Conservation (phyloP, 176 grass and related monocot genomes). For the Rhipidocladum racemiflorum region DNA sequence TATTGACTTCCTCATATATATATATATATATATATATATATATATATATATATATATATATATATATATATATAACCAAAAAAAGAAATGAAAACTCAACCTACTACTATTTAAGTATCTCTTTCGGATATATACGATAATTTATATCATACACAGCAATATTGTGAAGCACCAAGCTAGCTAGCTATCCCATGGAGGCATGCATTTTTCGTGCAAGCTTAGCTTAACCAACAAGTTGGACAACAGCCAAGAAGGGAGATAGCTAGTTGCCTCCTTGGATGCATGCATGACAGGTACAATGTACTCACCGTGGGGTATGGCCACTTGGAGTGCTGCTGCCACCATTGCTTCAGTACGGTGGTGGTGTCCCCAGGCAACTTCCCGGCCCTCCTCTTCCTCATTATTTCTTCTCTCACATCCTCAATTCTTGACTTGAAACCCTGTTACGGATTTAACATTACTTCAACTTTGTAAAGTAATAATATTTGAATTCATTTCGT, state of each 20-base stretch:
- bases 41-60: too few relatives aligned
- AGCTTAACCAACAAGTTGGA: conserved; percentile 24
- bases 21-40: neutral
- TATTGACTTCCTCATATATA: neutral
- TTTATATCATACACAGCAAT: neutral
- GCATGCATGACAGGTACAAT: conserved; percentile 42
- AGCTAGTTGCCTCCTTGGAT: conserved; percentile 43
- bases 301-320: conserved; percentile 95
- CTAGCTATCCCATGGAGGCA: neutral
- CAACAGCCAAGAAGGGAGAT: conserved; percentile 33
- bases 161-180: neutral
- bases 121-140: neutral
- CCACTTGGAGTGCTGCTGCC: conserved; percentile 99
- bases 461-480: neutral
- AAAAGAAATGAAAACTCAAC: neutral
- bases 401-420: conserved; percentile 92
- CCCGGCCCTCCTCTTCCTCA: conserved; percentile 95
- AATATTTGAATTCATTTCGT: neutral
- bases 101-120: neutral
- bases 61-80: neutral
- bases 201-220: conserved; percentile 15
- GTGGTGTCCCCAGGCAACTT: conserved; percentile 99
- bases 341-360: conserved; percentile 94
- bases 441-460: conserved; percentile 26
- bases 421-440: conserved; percentile 98